Percentiles rank a stretch among this genome's conserved stretches.
phyloP scores from a whole-genome alignment of 495 filamentous ascomycete species.

The Polyplosphaeria fusca region DNA sequence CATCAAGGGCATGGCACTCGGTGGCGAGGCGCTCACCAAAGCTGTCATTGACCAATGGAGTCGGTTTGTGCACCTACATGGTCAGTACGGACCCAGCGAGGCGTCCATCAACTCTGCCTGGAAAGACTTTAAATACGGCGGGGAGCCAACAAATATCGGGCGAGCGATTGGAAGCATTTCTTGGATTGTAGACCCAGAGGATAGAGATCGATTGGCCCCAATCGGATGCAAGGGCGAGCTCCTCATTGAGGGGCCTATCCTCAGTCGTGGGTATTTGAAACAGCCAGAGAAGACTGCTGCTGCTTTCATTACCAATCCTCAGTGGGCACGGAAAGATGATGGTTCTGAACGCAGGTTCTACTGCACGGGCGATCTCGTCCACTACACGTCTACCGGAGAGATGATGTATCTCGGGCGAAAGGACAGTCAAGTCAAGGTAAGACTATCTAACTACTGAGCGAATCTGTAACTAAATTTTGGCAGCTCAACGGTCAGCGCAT shows the following conservation, averaged over 20 bases:
- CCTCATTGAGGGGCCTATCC: conserved; percentile 33
- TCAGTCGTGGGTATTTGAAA: conserved; percentile 32
- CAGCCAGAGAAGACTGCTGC: conserved; percentile 28
- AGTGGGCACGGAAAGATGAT: conserved; percentile 9
- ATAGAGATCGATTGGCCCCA: conserved; percentile 26
- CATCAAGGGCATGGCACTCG: conserved; percentile 41
- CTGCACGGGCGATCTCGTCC: conserved; percentile 34
- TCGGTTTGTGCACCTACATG: conserved; percentile 22
- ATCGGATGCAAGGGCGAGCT: conserved; percentile 31
- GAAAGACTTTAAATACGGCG: conserved; percentile 24
- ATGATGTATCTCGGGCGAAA: conserved; percentile 35
- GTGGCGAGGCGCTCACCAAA: conserved; percentile 40
- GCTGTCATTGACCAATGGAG: conserved; percentile 20
- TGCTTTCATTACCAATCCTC: conserved; percentile 28
- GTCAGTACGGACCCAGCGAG: conserved; percentile 44
- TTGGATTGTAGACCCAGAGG: conserved; percentile 42
- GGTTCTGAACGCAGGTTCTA: conserved; percentile 31
- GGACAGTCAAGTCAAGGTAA: conserved; percentile 36
- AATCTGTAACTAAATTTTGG: not conserved
- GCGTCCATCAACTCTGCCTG: conserved; percentile 11
- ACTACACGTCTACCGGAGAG: conserved; percentile 31
- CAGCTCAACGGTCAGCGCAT: conserved; percentile 34
- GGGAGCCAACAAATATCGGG: conserved; percentile 34
- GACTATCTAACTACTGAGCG: not conserved
- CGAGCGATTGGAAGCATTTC: conserved; percentile 27